Evolutionary conservation across 1,139 yeast genomes (phyloP), one percentile per base, ranked within the genome.

Genomic region (Yamadazyma kanchanaburiensis): DNA sequence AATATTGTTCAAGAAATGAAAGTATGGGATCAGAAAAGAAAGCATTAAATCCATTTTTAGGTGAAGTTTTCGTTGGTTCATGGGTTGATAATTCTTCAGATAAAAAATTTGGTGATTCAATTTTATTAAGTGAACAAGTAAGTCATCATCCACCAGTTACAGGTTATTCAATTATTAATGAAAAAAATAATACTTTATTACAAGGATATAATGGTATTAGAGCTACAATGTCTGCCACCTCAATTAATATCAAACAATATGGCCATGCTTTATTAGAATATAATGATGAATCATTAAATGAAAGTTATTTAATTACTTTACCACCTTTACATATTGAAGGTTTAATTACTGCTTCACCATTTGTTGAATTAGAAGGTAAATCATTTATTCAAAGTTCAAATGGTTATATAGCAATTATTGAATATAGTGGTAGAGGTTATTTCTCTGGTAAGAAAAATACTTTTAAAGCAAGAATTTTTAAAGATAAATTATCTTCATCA

Each of bases 241-340:
- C 85, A 15, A 72, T 89, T 43, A 79, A 76, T 41, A 95, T 91
- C 33, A 87, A 83, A 65, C 98, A 91, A 61, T 81, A 63, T 48
- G 98, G 98, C 22, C 96, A 89, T 55, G 95, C 95, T 1, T 49
- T 88, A 28, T 66, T 89, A 48, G 70, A 74, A 36, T 76, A 75
- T 46, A 70, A 70, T 17, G 70, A 70, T 36, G 40, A 31, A 22
- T 70, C 70, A 34, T 57, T 77, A 38, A 69, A 75, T 36, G 96
- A 89, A 57, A 60, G 73, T 8, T 91, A 81, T 56, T 64, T 86
- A 48, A 68, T 88, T 35, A 86, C 96, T n/a, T 70, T 89, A 46
- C 98, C 98, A 9, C 87, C 95, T n/a, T 70, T 91, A 45, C 97
- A 89, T 56, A 81, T 91, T 39, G 98, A 91, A 61, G 97, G 98